phyloP scores from a whole-genome alignment of 1,139 yeast species.

The Yamadazyma jaroonii region DNA sequence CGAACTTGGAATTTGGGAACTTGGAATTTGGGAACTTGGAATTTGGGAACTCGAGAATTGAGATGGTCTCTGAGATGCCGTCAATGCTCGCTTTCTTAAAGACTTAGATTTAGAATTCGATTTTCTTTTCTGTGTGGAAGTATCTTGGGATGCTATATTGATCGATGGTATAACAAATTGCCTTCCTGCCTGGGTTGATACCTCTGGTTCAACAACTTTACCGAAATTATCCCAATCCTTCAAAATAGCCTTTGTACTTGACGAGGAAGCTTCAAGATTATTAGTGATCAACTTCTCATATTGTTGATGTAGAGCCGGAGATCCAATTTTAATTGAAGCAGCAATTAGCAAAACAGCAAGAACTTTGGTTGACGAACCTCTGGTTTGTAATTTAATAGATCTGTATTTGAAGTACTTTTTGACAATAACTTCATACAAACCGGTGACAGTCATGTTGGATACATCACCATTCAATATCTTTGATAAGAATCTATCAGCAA shows the following conservation, averaged over 20 bases:
- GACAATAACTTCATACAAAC: slow-evolving; percentile 8
- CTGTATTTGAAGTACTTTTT: slow-evolving; percentile 9
- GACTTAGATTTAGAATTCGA: slow-evolving; percentile 6
- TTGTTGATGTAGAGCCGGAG: slow-evolving; percentile 10
- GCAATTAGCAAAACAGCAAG: slow-evolving; percentile 22
- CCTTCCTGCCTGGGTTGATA: not conserved
- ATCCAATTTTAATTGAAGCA: slow-evolving; percentile 24
- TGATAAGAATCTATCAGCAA: slow-evolving; percentile 4
- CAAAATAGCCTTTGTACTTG: slow-evolving; percentile 21
- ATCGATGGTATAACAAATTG: slow-evolving; percentile 21
- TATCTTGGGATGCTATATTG: slow-evolving; percentile 20
- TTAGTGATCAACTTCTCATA: slow-evolving; percentile 12
- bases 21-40: slow-evolving; percentile 3
- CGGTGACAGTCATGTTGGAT: slow-evolving; percentile 6
- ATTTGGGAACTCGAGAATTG: not conserved
- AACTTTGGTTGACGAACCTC: slow-evolving; percentile 14
- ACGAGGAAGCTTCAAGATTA: slow-evolving; percentile 16
- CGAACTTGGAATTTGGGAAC: not conserved
- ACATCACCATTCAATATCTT: not conserved
- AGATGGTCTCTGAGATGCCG: slow-evolving; percentile 1
- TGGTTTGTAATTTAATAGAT: slow-evolving; percentile 14
- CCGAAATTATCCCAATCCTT: slow-evolving; percentile 25
- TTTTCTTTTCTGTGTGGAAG: slow-evolving; percentile 9
- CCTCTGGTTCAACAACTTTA: slow-evolving; percentile 6
- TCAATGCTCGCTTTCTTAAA: slow-evolving; percentile 8